Evolutionary conservation across 352 stramenopile genomes (phyloP), one percentile per base, ranked within the genome.

Genomic region (Plasmopara muralis): DNA sequence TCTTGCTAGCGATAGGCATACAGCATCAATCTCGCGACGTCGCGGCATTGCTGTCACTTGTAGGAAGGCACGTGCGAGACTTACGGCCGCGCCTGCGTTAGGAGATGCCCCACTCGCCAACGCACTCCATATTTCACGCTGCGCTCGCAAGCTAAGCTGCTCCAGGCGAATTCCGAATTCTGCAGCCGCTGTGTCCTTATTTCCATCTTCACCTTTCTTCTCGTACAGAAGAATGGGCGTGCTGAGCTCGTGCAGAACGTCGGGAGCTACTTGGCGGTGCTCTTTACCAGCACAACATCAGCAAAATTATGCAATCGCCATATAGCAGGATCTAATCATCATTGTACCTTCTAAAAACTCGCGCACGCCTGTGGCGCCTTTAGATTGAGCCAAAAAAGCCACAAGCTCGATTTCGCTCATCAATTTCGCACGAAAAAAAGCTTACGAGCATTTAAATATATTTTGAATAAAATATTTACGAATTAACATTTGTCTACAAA

Each of bases 121-220:
- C 30, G 72, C 72, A 38, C 74, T 84, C 76, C 74, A 89, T 16
- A 85, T 57, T 31, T 83, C 70, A 0, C 78, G 74, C 48, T 89
- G 78, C 4, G 64, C 66, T 15, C 47, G 20, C 18, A 77, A 28
- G 8, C 62, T 39, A 34, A 83, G 42, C 25, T 67, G 50, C 40
- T 89, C 74, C 31, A 89, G 57, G 7, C 60, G 43, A 0, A 89
- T 42, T 0, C 73, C 70, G 20, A 71, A 58, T 20, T 58, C 50
- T 44, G 41, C 33, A 48, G 2, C 28, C 2, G 20, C 37, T n/a
- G 13, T 13, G 25, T 50, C 30, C n/a, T 49, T 38, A 13, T 12
- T 29, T 48, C 3, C 48, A 12, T 31, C 13, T 38, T 13, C 41
- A n/a, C 18, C 14, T 18, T 62, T 28, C 41, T 14, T 9, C n/a